These are phyloP conservation scores for Ganoderma boninense DNA, from an alignment of 1,284 basidiomycete genomes.

Conservation along the genomic window DNA sequence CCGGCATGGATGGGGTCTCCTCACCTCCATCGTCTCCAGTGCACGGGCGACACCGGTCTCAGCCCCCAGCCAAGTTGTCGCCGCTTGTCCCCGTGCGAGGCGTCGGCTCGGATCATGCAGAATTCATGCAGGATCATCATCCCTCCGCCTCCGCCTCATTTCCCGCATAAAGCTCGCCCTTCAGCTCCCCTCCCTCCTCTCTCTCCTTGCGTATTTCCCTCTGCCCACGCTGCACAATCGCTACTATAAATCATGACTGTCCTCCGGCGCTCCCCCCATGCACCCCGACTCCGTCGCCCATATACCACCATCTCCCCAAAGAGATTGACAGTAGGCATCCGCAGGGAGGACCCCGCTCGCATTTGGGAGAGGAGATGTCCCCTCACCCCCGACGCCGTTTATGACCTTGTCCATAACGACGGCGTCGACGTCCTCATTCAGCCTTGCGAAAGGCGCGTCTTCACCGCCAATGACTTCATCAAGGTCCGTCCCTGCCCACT, in stretches of 20 bases:
- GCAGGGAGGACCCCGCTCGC: slow-evolving; percentile 80
- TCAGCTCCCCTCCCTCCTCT: slow-evolving; percentile 1
- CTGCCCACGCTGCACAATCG: neutral
- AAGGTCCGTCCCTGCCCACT: slow-evolving; percentile 57
- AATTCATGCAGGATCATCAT: slow-evolving; percentile 23
- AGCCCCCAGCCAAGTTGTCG: neutral
- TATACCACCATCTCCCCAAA: slow-evolving; percentile 26
- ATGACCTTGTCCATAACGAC: slow-evolving; percentile 62
- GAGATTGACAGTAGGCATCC: slow-evolving; percentile 64
- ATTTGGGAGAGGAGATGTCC: slow-evolving; percentile 92
- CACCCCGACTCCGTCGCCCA: slow-evolving; percentile 25
- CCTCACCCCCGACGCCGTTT: slow-evolving; percentile 78
- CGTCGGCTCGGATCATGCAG: slow-evolving; percentile 33
- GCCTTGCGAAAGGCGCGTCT: slow-evolving; percentile 80
- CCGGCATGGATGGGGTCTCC: too few relatives aligned
- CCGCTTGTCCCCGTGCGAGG: neutral
- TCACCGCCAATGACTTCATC: slow-evolving; percentile 67
- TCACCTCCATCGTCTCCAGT: neutral
- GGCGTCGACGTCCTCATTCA: slow-evolving; percentile 78
- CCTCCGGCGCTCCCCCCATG: slow-evolving; percentile 38
- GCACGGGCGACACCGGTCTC: neutral
- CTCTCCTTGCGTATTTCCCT: neutral
- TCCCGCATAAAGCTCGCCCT: neutral
- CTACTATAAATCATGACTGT: slow-evolving; percentile 31
- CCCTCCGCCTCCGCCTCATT: neutral